Conservation (phyloP, 2,329 filamentous ascomycete genomes). For the Emergomyces orientalis region DNA sequence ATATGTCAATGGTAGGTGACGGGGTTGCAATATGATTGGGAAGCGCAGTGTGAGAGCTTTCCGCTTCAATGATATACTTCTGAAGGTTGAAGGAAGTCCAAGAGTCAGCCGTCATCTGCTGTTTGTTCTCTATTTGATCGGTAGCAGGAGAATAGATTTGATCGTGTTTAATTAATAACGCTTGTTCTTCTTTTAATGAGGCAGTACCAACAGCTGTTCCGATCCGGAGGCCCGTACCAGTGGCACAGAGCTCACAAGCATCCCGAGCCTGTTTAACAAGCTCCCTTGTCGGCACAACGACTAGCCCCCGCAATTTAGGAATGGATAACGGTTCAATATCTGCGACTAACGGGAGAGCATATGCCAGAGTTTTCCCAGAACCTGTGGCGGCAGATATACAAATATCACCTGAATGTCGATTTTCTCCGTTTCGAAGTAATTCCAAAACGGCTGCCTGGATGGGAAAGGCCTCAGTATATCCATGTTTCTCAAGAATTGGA, state of each 20-base stretch:
- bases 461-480: conserved; percentile 63
- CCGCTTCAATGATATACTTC: conserved; percentile 36
- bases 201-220: conserved; percentile 77
- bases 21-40: conserved; percentile 55
- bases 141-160: conserved; percentile 57
- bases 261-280: conserved; percentile 78
- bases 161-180: conserved; percentile 52
- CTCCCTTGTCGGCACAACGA: conserved; percentile 86
- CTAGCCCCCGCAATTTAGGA: conserved; percentile 63
- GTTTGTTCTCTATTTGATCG: conserved; percentile 42
- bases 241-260: conserved; percentile 63
- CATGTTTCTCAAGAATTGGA: conserved; percentile 55
- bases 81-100: conserved; percentile 41
- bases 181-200: conserved; percentile 58
- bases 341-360: conserved; percentile 75
- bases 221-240: conserved; percentile 63
- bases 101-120: conserved; percentile 35
- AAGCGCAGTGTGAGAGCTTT: conserved; percentile 35
- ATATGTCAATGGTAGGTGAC: conserved; percentile 70
- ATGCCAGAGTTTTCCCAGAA: conserved; percentile 90
- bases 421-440: conserved; percentile 58
- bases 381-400: conserved; percentile 89
- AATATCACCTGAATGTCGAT: conserved; percentile 61
- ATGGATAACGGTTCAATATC: conserved; percentile 57
- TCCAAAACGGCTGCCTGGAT: conserved; percentile 75